Conservation (phyloP, 2,329 filamentous ascomycete species). For the Penicillium sp. region DNA sequence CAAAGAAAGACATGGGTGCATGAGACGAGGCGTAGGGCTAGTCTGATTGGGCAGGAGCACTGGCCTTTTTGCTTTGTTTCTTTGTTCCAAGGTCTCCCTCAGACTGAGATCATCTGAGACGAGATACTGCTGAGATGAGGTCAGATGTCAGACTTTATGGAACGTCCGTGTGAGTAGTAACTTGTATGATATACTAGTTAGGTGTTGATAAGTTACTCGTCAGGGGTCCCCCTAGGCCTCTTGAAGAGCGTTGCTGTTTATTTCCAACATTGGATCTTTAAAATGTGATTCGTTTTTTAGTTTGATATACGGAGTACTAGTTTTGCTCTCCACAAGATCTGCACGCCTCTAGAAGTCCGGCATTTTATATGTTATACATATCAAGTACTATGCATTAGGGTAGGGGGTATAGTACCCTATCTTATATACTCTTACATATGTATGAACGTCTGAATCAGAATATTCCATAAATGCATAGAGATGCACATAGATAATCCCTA, state of each 20-base stretch:
- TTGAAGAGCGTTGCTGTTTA: not conserved
- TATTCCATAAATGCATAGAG: not conserved
- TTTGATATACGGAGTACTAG: not conserved
- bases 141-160: conserved; percentile 1
- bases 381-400: not conserved
- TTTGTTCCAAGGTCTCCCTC: not conserved
- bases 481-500: not conserved
- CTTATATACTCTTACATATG: not conserved
- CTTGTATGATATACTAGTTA: not conserved
- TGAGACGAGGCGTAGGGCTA: not conserved
- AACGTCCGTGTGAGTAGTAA: not conserved
- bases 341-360: not conserved
- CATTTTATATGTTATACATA: not conserved
- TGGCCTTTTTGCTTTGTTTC: not conserved
- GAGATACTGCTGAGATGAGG: not conserved
- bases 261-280: not conserved
- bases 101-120: not conserved
- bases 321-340: conserved; percentile 7
- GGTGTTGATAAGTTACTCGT: too few relatives aligned
- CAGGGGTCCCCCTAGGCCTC: not conserved
- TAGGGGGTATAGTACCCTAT: too few relatives aligned
- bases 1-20: not conserved
- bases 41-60: not conserved
- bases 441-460: not conserved
- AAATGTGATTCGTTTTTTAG: not conserved